A percentile compares a stretch with the other conserved stretches of the same genome.
Conservation (phyloP, 352 stramenopile species). For the Phytophthora hibernalis region DNA sequence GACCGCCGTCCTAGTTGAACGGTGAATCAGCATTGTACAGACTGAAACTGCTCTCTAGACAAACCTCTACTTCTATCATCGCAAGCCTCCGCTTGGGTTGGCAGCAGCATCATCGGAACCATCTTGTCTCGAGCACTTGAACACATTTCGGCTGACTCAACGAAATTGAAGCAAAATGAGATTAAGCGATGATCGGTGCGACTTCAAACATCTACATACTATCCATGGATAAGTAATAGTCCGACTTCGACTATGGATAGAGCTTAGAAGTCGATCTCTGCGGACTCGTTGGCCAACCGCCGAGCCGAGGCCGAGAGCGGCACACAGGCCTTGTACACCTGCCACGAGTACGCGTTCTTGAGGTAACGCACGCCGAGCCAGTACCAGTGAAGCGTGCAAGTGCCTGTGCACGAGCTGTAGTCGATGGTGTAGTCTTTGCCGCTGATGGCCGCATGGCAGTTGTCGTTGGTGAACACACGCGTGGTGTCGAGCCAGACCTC, state of each 20-base stretch:
- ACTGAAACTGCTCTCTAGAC: constrained; percentile 3
- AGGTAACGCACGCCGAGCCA: constrained; percentile 54
- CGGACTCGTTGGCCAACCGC: constrained; percentile 35
- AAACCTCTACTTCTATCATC: constrained; percentile 18
- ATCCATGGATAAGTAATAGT: too few species aligned
- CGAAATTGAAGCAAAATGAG: constrained; percentile 1
- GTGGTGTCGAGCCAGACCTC: constrained; percentile 57
- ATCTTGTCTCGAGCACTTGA: constrained; percentile 17
- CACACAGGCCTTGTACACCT: constrained; percentile 60
- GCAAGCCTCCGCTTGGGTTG: constrained; percentile 6
- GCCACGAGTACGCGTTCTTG: constrained; percentile 61
- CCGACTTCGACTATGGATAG: too few species aligned
- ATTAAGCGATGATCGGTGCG: neutral
- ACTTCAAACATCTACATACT: constrained; percentile 21
- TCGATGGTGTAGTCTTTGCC: constrained; percentile 50
- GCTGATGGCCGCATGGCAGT: constrained; percentile 44
- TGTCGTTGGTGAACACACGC: constrained; percentile 46
- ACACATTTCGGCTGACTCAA: constrained; percentile 6
- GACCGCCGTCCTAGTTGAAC: too few species aligned
- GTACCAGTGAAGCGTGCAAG: constrained; percentile 55
- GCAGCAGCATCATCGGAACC: constrained; percentile 16
- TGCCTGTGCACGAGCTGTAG: constrained; percentile 52
- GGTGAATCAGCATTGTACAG: neutral
- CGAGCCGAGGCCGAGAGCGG: constrained; percentile 38
- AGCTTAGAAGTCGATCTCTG: constrained; percentile 27